Percentiles rank a stretch among this genome's conserved stretches.
phyloP scores from a whole-genome alignment of 441 rosid genomes.

The Viola pubescens region DNA sequence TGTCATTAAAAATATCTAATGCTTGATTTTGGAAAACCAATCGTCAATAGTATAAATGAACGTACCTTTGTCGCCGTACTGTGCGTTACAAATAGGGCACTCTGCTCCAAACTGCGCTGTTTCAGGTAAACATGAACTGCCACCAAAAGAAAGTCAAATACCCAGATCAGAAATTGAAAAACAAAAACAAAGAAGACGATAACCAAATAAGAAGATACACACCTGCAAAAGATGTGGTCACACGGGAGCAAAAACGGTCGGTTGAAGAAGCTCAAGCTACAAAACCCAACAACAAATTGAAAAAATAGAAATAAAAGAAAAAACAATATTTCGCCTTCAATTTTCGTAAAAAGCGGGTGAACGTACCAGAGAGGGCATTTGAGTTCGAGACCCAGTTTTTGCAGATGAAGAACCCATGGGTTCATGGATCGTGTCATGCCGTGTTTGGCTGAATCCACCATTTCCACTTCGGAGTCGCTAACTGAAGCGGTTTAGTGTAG shows the following conservation, averaged over 20 bases:
- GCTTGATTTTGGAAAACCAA: background rate
- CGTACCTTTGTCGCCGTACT: constrained; percentile 33
- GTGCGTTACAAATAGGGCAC: constrained; percentile 53
- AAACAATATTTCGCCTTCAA: background rate
- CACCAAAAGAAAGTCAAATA: constrained; percentile 1
- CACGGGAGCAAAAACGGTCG: constrained; percentile 69
- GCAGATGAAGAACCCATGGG: constrained; percentile 75
- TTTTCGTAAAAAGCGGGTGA: background rate
- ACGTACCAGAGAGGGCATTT: constrained; percentile 84
- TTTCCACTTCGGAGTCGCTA: background rate
- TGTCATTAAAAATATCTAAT: background rate
- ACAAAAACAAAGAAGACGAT: background rate
- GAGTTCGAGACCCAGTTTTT: constrained; percentile 74
- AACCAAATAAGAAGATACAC: constrained; percentile 7
- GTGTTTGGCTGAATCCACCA: constrained; percentile 27
- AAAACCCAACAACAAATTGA: background rate
- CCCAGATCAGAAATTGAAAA: background rate
- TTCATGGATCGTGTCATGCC: constrained; percentile 26
- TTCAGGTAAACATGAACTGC: constrained; percentile 51
- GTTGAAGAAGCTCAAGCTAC: constrained; percentile 57
- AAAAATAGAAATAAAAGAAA: background rate
- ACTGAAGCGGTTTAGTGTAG: background rate
- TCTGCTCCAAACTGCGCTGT: constrained; percentile 24
- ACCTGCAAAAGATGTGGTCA: constrained; percentile 78
- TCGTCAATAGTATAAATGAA: background rate